Percentiles rank a stretch among this genome's conserved stretches.
These are phyloP conservation scores for Gracilaria vermiculophylla DNA, from an alignment of 23 red algal genomes.

Conservation along the genomic window DNA sequence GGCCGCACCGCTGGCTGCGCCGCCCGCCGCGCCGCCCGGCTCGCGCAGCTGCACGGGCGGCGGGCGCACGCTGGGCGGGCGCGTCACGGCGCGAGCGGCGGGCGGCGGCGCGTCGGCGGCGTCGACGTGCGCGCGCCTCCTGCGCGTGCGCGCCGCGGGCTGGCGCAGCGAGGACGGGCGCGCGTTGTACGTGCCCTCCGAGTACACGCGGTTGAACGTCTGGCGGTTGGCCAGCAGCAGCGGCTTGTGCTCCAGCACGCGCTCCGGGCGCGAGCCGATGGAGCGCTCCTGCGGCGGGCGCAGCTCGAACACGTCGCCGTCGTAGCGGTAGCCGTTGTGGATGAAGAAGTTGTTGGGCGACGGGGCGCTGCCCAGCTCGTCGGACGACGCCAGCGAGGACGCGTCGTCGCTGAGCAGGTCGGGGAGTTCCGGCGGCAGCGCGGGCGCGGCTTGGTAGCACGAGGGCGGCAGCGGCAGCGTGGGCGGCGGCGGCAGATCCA, in stretches of 20 bases:
- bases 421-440: background rate
- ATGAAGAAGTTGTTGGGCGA: conserved; percentile 70
- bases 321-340: conserved; percentile 76
- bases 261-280: conserved; percentile 56
- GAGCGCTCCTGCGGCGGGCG: conserved; percentile 70
- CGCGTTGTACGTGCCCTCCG: conserved; percentile 63
- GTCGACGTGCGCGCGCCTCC: background rate
- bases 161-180: conserved; percentile 59
- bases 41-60: background rate
- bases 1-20: too few species aligned
- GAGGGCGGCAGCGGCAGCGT: background rate
- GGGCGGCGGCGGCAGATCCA: conserved; percentile 1
- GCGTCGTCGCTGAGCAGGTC: background rate
- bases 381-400: background rate
- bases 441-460: background rate
- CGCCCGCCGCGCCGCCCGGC: background rate
- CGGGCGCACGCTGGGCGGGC: conserved; percentile 43
- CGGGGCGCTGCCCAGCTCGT: background rate
- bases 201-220: conserved; percentile 75
- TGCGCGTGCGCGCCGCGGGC: background rate
- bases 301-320: conserved; percentile 63
- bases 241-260: conserved; percentile 72
- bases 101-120: background rate
- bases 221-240: conserved; percentile 52
- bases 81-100: background rate